Evolutionary conservation across 2,329 filamentous ascomycete species (phyloP).

Genomic region (Byssochlamys sp.): DNA sequence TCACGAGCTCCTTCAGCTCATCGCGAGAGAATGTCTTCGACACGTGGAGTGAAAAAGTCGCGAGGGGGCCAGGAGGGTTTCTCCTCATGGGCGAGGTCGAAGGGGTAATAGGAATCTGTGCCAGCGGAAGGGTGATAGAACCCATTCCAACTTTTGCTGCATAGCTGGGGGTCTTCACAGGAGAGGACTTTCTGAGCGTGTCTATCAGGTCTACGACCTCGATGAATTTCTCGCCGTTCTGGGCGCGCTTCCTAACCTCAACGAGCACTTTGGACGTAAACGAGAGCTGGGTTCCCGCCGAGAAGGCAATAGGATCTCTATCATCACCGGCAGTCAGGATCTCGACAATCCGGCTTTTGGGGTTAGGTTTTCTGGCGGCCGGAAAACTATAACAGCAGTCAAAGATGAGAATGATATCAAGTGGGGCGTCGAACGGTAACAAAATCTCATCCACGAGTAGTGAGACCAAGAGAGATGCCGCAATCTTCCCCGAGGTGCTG

Average conservation of each 20-base stretch:
- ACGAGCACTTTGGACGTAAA: slow-evolving; percentile 2
- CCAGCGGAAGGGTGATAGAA: neutral
- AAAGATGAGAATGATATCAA: slow-evolving; percentile 2
- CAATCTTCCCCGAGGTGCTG: neutral
- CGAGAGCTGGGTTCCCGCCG: neutral
- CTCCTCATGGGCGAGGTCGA: neutral
- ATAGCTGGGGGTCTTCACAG: slow-evolving; percentile 1
- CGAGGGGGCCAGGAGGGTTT: neutral
- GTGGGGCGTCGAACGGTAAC: neutral
- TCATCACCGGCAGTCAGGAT: neutral
- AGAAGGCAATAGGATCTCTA: slow-evolving; percentile 1
- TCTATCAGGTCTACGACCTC: slow-evolving; percentile 1
- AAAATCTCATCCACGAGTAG: neutral
- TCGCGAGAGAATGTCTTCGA: neutral
- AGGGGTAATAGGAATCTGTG: neutral
- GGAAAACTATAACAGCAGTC: slow-evolving; percentile 2
- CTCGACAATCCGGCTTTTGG: neutral
- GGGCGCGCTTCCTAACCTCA: neutral
- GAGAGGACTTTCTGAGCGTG: neutral
- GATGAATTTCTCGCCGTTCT: neutral
- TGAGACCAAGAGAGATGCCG: neutral
- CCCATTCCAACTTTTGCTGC: neutral
- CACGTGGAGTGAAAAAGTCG: slow-evolving; percentile 2
- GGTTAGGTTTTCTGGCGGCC: neutral
- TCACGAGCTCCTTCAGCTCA: slow-evolving; percentile 2